Evolutionary conservation across 2,329 filamentous ascomycete species (phyloP), one percentile per base, ranked within the genome.

Genomic region (Xylaria sp.): DNA sequence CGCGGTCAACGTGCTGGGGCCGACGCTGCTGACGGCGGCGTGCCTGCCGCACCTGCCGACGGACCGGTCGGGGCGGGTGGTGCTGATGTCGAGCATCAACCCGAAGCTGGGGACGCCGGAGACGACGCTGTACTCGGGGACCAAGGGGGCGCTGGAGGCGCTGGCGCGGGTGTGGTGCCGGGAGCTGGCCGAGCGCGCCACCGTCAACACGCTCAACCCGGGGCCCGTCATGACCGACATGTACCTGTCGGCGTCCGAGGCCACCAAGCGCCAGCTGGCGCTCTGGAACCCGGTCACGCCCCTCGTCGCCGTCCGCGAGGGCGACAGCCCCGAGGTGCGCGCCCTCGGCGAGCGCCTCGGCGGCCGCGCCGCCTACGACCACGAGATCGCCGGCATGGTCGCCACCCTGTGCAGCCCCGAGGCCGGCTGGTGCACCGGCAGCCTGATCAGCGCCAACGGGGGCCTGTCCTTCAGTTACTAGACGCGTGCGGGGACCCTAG

Each of bases 141-240:
- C 79, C 45, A 86, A 87, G 65, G 84, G 80, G 1, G 83, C 83
- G 0, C 68, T 86, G 7, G 84, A 87, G 66, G 78, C 80, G 37
- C 83, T 86, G 79, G 85, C 83, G n/a, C 74, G 83, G 18, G 79
- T 80, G 0, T 86, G 83, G 83, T 75, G 80, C 4, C 75, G 83
- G 18, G 83, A 86, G 69, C 71, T 86, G 47, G 74, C 76, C 13
- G 81, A 84, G 59, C 70, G 77, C 19, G 77, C 75, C 21, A 85
- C 81, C 7, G 83, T 84, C 54, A 85, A 85, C 66, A 77, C 80
- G 2, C 76, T 86, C 66, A 86, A 86, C 61, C 82, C 82, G 0
- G 82, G 82, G 2, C 81, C 82, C 0, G 82, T 84, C 1, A 66
- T 69, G 66, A 70, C 66, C 13, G 63, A 65, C 56, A 69, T 72